These are phyloP conservation scores for Globisporangium echinulatum DNA, from an alignment of 352 stramenopile species.

Conservation along the genomic window DNA sequence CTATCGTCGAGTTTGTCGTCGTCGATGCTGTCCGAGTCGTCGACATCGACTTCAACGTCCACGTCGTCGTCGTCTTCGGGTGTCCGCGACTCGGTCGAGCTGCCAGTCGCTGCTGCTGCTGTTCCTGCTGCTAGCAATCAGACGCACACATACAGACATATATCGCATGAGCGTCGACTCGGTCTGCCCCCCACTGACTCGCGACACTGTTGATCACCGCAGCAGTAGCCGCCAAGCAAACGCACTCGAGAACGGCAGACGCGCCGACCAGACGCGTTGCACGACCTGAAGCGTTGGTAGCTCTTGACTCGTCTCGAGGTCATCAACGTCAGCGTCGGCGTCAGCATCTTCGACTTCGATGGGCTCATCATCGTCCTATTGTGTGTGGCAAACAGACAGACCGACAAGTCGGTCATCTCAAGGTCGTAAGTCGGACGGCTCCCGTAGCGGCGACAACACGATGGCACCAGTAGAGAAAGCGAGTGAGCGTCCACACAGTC, in stretches of 20 bases:
- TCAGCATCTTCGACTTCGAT: slow-evolving; percentile 2
- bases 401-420: too few species aligned
- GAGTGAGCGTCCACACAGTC: too few species aligned
- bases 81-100: background rate
- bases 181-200: too few species aligned
- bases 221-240: background rate
- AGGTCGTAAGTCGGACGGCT: too few species aligned
- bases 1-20: background rate
- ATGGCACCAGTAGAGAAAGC: too few species aligned
- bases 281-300: slow-evolving; percentile 10
- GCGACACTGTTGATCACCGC: background rate
- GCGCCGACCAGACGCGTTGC: slow-evolving; percentile 21
- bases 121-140: background rate
- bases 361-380: background rate
- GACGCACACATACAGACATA: background rate
- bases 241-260: slow-evolving; percentile 17
- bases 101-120: background rate
- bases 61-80: background rate
- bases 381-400: too few species aligned
- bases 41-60: background rate
- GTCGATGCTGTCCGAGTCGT: background rate
- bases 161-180: too few species aligned
- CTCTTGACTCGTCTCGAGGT: slow-evolving; percentile 1
- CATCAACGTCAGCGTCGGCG: background rate
- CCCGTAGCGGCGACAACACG: too few species aligned